Conservation (phyloP, 495 filamentous ascomycete species). For the Collariella sp. region DNA sequence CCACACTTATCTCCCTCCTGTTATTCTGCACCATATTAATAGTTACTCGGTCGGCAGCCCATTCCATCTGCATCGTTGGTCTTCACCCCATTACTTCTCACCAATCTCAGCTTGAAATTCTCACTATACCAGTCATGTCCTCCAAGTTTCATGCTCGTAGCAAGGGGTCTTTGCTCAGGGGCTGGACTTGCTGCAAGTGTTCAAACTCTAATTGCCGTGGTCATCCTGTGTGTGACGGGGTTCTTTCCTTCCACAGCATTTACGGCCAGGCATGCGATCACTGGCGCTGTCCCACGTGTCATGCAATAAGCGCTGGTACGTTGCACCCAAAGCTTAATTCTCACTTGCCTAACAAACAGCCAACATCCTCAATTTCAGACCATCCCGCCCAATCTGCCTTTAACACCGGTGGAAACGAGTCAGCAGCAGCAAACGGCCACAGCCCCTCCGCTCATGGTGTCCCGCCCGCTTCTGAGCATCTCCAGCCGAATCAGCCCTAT, state of each 20-base stretch:
- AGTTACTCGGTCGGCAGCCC: too few relatives aligned
- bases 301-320: neutral
- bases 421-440: too few relatives aligned
- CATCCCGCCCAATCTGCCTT: neutral
- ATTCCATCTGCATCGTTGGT: too few relatives aligned
- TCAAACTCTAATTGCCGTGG: neutral
- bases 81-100: too few relatives aligned
- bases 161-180: neutral
- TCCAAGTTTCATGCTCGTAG: neutral
- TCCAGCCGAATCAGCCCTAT: neutral
- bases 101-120: too few relatives aligned
- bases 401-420: too few relatives aligned
- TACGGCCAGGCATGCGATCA: neutral
- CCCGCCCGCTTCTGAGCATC: neutral
- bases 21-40: too few relatives aligned
- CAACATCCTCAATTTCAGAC: neutral
- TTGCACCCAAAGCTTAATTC: neutral
- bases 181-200: slow-evolving; percentile 4
- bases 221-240: neutral
- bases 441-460: neutral
- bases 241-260: neutral
- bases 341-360: neutral
- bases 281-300: slow-evolving; percentile 1
- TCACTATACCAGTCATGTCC: neutral
- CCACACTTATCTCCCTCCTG: neutral